These are phyloP conservation scores for Pulveroboletus sp. DNA, from an alignment of 768 basidiomycete species.

Conservation along the genomic window DNA sequence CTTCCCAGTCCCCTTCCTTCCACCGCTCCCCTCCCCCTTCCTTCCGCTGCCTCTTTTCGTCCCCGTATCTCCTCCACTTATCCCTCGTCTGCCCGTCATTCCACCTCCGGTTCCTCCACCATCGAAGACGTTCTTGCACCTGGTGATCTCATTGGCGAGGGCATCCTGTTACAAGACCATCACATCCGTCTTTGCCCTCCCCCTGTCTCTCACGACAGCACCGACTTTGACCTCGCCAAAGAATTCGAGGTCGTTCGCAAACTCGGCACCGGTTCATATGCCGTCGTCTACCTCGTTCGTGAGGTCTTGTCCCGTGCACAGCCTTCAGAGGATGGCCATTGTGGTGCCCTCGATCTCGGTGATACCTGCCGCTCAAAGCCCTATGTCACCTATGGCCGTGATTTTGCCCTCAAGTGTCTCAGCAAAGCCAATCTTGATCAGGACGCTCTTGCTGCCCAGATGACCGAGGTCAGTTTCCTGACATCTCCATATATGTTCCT, in stretches of 20 bases:
- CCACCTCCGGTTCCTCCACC: slow-evolving; percentile 31
- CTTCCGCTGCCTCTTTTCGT: slow-evolving; percentile 33
- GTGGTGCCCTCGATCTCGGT: slow-evolving; percentile 56
- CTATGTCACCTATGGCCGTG: slow-evolving; percentile 61
- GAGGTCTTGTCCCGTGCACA: slow-evolving; percentile 50
- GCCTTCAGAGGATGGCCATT: slow-evolving; percentile 52
- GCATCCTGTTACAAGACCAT: slow-evolving; percentile 64
- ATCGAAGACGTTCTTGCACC: slow-evolving; percentile 57
- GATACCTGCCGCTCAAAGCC: slow-evolving; percentile 32
- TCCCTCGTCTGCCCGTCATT: slow-evolving; percentile 23
- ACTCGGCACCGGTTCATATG: slow-evolving; percentile 88
- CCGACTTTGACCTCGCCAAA: slow-evolving; percentile 48
- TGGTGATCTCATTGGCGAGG: slow-evolving; percentile 74
- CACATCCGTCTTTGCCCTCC: slow-evolving; percentile 53
- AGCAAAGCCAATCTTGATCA: slow-evolving; percentile 91
- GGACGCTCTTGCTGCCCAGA: slow-evolving; percentile 83
- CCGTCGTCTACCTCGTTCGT: slow-evolving; percentile 89
- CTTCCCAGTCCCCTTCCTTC: slow-evolving; percentile 36
- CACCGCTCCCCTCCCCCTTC: slow-evolving; percentile 29
- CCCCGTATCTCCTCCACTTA: slow-evolving; percentile 31
- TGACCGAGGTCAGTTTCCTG: slow-evolving; percentile 69
- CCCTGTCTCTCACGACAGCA: slow-evolving; percentile 29
- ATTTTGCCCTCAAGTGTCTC: slow-evolving; percentile 95
- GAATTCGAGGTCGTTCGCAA: slow-evolving; percentile 84
- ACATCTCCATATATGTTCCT: slow-evolving; percentile 3